Percentiles rank a stretch among this genome's conserved stretches.
Conservation (phyloP, 2,329 filamentous ascomycete species). For the Colletotrichum limetticola region DNA sequence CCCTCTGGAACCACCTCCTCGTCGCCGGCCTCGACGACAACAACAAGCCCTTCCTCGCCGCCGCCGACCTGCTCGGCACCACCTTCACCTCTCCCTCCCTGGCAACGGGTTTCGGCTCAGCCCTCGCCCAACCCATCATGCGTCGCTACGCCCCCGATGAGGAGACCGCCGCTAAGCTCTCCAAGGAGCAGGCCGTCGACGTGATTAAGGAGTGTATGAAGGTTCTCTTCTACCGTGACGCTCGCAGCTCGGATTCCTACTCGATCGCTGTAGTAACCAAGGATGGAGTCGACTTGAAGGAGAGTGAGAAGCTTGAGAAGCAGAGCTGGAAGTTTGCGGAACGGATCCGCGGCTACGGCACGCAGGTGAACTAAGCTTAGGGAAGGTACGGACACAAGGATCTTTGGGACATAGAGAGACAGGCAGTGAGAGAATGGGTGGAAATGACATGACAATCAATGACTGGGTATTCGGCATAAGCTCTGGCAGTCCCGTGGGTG, state of each 20-base stretch:
- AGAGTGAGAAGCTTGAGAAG: slow-evolving; percentile 88
- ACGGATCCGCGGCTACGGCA: slow-evolving; percentile 93
- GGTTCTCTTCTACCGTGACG: slow-evolving; percentile 97
- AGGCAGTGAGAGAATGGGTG: not conserved
- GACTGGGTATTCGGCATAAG: slow-evolving; percentile 15
- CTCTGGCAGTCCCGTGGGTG: not conserved
- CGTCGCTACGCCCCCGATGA: slow-evolving; percentile 87
- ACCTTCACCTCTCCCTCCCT: slow-evolving; percentile 89
- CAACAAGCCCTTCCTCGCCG: slow-evolving; percentile 87
- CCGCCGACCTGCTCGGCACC: slow-evolving; percentile 90
- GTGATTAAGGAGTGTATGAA: slow-evolving; percentile 96
- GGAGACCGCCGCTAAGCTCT: slow-evolving; percentile 76
- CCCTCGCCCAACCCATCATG: slow-evolving; percentile 93
- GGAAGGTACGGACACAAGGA: not conserved
- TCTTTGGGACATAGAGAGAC: not conserved
- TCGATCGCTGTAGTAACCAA: slow-evolving; percentile 90
- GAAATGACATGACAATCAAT: slow-evolving; percentile 19
- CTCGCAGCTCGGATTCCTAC: slow-evolving; percentile 90
- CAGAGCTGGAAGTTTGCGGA: slow-evolving; percentile 99
- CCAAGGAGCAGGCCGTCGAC: slow-evolving; percentile 80
- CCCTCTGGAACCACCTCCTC: slow-evolving; percentile 95
- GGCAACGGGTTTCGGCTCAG: slow-evolving; percentile 92
- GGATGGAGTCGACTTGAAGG: slow-evolving; percentile 86
- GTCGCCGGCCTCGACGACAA: slow-evolving; percentile 88
- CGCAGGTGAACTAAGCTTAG: slow-evolving; percentile 70